Percentiles rank a stretch among this genome's conserved stretches.
phyloP scores from a whole-genome alignment of 768 basidiomycete species.

The Rickenella mellea region DNA sequence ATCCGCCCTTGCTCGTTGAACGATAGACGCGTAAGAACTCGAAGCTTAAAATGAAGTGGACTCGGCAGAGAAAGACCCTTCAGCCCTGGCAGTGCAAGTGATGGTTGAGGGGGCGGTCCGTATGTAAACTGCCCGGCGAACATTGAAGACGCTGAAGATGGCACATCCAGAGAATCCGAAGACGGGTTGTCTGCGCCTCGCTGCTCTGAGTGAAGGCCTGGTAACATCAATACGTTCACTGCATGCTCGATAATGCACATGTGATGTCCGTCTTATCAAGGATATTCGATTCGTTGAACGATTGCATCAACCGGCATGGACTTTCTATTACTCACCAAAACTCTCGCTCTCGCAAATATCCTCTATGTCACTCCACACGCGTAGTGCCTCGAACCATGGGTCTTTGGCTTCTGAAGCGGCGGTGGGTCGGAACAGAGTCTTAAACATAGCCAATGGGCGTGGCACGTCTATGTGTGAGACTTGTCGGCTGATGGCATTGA shows the following conservation, averaged over 20 bases:
- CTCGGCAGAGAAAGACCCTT: slow-evolving; percentile 44
- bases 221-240: slow-evolving; percentile 65
- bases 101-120: slow-evolving; percentile 30
- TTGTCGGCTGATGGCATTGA: slow-evolving; percentile 51
- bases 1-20: slow-evolving; percentile 81
- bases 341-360: slow-evolving; percentile 73
- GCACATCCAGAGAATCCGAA: slow-evolving; percentile 20
- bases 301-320: too few species aligned
- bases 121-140: slow-evolving; percentile 5
- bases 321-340: slow-evolving; percentile 45
- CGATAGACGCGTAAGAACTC: slow-evolving; percentile 58
- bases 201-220: slow-evolving; percentile 52
- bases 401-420: slow-evolving; percentile 23
- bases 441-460: slow-evolving; percentile 51
- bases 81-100: slow-evolving; percentile 49
- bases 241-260: slow-evolving; percentile 74
- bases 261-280: slow-evolving; percentile 54
- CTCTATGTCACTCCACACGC: slow-evolving; percentile 67
- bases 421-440: slow-evolving; percentile 41
- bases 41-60: slow-evolving; percentile 66
- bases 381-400: slow-evolving; percentile 52
- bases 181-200: slow-evolving; percentile 21
- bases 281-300: too few species aligned
- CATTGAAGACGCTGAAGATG: slow-evolving; percentile 13
- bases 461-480: slow-evolving; percentile 58